Conservation (phyloP, 306 rosid genomes). For the Comarum palustre region DNA sequence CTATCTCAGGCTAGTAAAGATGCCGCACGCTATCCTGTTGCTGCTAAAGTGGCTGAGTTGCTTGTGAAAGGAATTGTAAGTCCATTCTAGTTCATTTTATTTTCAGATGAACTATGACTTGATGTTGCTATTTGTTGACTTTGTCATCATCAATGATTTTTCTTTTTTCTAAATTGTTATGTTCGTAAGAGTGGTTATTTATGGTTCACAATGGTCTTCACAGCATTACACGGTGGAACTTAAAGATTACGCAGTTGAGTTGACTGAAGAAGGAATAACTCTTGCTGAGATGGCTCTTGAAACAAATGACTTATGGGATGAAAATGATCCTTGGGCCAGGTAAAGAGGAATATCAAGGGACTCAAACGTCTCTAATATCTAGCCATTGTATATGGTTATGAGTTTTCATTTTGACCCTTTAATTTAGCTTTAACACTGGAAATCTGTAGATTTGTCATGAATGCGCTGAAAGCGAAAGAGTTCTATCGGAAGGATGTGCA, state of each 20-base stretch:
- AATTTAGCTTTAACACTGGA: constrained; percentile 31
- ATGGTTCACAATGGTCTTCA: constrained; percentile 25
- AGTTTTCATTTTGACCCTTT: constrained; percentile 11
- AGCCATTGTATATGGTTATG: background rate
- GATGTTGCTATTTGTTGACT: constrained; percentile 7
- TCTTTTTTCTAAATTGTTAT: background rate
- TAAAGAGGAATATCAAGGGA: constrained; percentile 29
- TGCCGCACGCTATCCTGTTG: constrained; percentile 94
- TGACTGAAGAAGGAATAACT: constrained; percentile 93
- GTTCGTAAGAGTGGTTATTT: background rate
- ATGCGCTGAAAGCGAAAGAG: constrained; percentile 94
- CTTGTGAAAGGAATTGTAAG: constrained; percentile 71
- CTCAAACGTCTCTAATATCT: background rate
- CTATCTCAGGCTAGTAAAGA: constrained; percentile 76
- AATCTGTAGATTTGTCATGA: constrained; percentile 81
- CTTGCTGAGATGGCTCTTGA: constrained; percentile 97
- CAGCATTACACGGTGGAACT: constrained; percentile 92
- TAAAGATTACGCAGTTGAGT: constrained; percentile 85
- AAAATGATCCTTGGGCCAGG: constrained; percentile 99
- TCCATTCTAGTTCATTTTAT: constrained; percentile 26
- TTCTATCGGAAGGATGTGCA: constrained; percentile 88
- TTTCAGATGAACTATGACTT: constrained; percentile 23
- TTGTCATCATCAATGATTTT: background rate
- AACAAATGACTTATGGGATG: constrained; percentile 96
- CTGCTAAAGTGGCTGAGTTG: constrained; percentile 94